Percentiles rank a stretch among this genome's conserved stretches.
phyloP scores from a whole-genome alignment of 495 filamentous ascomycete genomes.

The Penicillium waksmanii region DNA sequence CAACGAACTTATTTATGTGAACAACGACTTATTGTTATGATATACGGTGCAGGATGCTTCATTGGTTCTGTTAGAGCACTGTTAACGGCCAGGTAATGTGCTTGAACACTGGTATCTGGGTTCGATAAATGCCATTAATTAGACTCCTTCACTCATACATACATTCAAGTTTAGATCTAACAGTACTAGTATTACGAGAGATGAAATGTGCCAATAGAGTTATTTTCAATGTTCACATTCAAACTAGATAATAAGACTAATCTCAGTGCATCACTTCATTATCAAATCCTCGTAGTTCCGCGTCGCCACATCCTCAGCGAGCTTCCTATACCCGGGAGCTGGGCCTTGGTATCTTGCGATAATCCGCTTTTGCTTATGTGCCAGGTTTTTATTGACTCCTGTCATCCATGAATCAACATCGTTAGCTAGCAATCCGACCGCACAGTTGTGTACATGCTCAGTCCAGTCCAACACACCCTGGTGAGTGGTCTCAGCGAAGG shows the following conservation, averaged over 20 bases:
- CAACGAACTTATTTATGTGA: constrained; percentile 17
- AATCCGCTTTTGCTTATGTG: constrained; percentile 38
- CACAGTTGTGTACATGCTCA: constrained; percentile 29
- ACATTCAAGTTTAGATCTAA: too few species aligned
- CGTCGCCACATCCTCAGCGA: constrained; percentile 25
- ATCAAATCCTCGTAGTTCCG: constrained; percentile 25
- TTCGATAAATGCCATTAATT: too few species aligned
- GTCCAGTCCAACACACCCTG: constrained; percentile 29
- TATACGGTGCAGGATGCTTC: too few species aligned
- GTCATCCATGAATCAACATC: constrained; percentile 48
- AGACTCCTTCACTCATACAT: too few species aligned
- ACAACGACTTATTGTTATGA: not conserved
- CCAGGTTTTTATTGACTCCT: constrained; percentile 41
- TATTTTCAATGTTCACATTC: not conserved
- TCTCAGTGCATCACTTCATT: constrained; percentile 10
- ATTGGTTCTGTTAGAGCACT: too few species aligned
- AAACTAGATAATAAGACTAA: not conserved
- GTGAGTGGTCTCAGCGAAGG: constrained; percentile 17
- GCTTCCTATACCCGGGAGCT: constrained; percentile 28
- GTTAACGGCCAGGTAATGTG: too few species aligned
- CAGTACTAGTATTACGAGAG: too few species aligned
- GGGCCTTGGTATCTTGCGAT: constrained; percentile 37
- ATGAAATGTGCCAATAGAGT: too few species aligned
- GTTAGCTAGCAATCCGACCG: constrained; percentile 39
- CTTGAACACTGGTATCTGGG: too few species aligned